Percentiles rank a stretch among this genome's conserved stretches.
Conservation (phyloP, 208 protist species). For the Acanthamoeba sp. region DNA sequence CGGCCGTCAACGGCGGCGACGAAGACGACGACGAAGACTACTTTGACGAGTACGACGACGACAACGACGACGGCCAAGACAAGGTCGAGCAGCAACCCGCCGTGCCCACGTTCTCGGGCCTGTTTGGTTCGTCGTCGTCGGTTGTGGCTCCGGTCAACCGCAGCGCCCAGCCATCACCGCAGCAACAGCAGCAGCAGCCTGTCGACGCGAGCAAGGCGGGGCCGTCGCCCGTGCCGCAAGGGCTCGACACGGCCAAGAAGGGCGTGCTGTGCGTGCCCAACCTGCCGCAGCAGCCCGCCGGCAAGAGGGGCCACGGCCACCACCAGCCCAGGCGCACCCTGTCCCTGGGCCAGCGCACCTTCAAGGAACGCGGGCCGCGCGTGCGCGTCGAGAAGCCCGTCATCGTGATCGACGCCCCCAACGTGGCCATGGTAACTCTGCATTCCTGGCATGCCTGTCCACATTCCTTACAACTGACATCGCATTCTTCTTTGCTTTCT, state of each 20-base stretch:
- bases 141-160: neutral
- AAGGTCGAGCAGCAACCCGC: neutral
- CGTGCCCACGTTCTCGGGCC: constrained; percentile 28
- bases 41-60: neutral
- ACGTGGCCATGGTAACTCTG: constrained; percentile 77
- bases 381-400: constrained; percentile 63
- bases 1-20: neutral
- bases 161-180: neutral
- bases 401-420: constrained; percentile 84
- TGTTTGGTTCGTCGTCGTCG: neutral
- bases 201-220: neutral
- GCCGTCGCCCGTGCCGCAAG: neutral
- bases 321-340: no score
- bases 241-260: neutral
- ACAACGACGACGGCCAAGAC: neutral
- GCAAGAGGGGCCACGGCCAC: neutral
- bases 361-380: constrained; percentile 1
- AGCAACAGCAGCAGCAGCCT: neutral
- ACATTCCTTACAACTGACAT: neutral
- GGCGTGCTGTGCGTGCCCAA: neutral
- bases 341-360: neutral
- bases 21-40: constrained; percentile 1
- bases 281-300: neutral
- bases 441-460: neutral
- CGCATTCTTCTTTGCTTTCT: constrained; percentile 50